These are phyloP conservation scores for Phaeosphaeria sp. DNA, from an alignment of 2,329 filamentous ascomycete genomes.

Conservation along the genomic window DNA sequence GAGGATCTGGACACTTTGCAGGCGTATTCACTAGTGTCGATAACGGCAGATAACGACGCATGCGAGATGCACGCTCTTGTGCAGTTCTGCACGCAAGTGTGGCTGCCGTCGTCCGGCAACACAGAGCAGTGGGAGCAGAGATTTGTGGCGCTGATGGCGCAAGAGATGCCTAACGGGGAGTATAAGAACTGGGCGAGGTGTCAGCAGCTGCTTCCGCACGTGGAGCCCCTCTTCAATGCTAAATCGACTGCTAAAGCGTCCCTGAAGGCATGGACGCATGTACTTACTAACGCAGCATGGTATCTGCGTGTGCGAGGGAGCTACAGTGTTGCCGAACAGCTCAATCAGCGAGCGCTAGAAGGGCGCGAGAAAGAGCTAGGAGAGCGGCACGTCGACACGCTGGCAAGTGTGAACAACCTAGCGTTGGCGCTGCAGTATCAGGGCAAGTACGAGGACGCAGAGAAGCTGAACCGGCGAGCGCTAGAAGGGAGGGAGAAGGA, in stretches of 20 bases:
- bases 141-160: too few species aligned
- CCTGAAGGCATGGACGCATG: constrained; percentile 15
- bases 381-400: constrained; percentile 8
- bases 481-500: background rate
- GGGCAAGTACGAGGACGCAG: constrained; percentile 5
- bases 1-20: constrained; percentile 22
- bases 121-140: too few species aligned
- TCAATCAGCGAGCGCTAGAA: constrained; percentile 13
- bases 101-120: constrained; percentile 13
- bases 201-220: too few species aligned
- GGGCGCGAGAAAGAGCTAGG: constrained; percentile 15
- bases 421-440: constrained; percentile 3
- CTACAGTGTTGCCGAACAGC: constrained; percentile 13
- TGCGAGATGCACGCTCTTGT: constrained; percentile 24
- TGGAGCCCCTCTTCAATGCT: too few species aligned
- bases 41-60: constrained; percentile 6
- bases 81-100: constrained; percentile 21
- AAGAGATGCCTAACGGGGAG: too few species aligned
- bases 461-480: background rate
- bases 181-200: too few species aligned
- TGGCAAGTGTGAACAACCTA: constrained; percentile 8
- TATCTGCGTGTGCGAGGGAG: constrained; percentile 18
- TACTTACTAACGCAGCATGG: constrained; percentile 15
- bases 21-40: constrained; percentile 21
- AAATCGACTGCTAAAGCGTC: constrained; percentile 5